Conservation (phyloP, 257 asterid genomes). For the Nyctanthes arbortristis region DNA sequence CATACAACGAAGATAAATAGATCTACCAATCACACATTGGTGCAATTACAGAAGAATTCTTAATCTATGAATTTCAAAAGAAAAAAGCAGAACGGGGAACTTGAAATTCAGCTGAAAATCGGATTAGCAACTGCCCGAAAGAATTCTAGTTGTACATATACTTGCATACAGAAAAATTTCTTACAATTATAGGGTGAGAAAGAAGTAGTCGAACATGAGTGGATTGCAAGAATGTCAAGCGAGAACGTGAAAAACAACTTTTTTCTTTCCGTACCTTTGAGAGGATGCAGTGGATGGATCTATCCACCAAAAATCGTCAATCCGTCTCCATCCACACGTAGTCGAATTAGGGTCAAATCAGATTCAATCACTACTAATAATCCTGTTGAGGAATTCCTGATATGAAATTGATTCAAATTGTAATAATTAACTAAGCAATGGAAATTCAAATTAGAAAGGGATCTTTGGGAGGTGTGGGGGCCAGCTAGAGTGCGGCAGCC, state of each 20-base stretch:
- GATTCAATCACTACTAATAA: not conserved
- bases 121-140: not conserved
- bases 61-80: not conserved
- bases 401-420: not conserved
- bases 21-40: not conserved
- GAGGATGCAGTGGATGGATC: conserved; percentile 1
- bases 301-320: not conserved
- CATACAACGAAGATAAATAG: not conserved
- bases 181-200: no score
- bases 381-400: not conserved
- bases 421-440: not conserved
- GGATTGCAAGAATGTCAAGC: not conserved
- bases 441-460: not conserved
- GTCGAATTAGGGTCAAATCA: not conserved
- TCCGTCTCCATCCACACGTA: not conserved
- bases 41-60: not conserved
- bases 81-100: not conserved
- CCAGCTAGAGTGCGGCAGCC: conserved; percentile 2
- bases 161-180: no score
- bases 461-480: not conserved
- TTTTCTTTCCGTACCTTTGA: not conserved
- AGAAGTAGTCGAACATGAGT: not conserved
- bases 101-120: not conserved
- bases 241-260: not conserved
- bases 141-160: no score